Conservation (phyloP, 306 rosid genomes). For the Cucurbita pepo region DNA sequence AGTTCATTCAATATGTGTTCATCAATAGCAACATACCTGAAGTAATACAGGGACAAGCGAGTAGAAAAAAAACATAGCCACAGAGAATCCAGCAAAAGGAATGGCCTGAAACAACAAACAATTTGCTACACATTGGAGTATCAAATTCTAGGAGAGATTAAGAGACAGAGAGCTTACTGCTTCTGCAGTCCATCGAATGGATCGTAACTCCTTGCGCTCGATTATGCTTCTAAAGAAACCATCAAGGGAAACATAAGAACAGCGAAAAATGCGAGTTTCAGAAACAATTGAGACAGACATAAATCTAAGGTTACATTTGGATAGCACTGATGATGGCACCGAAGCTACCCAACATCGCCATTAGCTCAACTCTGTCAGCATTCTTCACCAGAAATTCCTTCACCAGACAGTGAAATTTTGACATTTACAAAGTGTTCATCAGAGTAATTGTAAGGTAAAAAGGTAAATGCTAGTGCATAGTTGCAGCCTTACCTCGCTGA, state of each 20-base stretch:
- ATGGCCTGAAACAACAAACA: constrained; percentile 45
- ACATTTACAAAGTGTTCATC: neutral
- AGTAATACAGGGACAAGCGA: constrained; percentile 81
- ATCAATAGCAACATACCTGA: constrained; percentile 31
- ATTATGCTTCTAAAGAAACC: constrained; percentile 45
- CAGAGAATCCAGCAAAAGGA: constrained; percentile 77
- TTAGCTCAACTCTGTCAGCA: constrained; percentile 80
- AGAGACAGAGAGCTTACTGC: constrained; percentile 32
- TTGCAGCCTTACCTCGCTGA: constrained; percentile 43
- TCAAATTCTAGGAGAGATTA: neutral
- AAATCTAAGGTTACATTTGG: constrained; percentile 78
- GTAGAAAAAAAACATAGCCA: constrained; percentile 86
- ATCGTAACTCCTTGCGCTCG: constrained; percentile 67
- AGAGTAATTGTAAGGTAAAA: neutral
- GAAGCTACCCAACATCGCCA: constrained; percentile 68
- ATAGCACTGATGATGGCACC: constrained; percentile 77
- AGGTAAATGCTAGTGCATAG: neutral
- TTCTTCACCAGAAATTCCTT: constrained; percentile 84
- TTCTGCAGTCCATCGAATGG: constrained; percentile 80
- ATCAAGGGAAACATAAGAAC: constrained; percentile 31
- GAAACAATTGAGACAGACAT: neutral
- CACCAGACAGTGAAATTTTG: constrained; percentile 9
- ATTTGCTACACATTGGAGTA: neutral
- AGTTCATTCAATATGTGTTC: too few relatives aligned
- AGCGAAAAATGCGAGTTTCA: too few relatives aligned